A percentile compares a stretch with the other conserved stretches of the same genome.
These are phyloP conservation scores for Nepenthes mirabilis DNA, from an alignment of 148 eudicot species.

Conservation along the genomic window DNA sequence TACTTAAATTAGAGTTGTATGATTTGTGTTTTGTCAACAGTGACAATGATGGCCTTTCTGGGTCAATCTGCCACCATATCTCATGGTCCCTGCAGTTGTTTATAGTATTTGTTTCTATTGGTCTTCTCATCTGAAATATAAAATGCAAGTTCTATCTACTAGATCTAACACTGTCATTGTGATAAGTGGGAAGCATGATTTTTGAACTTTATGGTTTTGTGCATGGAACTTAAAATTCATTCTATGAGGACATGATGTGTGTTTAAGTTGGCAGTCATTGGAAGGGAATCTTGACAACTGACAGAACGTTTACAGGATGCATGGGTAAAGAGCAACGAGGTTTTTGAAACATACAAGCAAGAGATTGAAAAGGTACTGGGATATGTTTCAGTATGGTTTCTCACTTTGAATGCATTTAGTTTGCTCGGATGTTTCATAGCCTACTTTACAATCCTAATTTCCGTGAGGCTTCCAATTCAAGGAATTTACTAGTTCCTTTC, in stretches of 20 bases:
- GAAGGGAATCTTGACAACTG: conserved; percentile 3
- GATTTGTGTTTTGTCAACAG: background rate
- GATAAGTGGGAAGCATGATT: no score
- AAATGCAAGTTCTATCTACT: no score
- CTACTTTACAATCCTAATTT: background rate
- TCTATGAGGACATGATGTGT: background rate
- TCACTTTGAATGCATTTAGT: conserved; percentile 6
- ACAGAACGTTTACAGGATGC: conserved; percentile 59
- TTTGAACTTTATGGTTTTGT: no score
- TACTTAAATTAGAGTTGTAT: background rate
- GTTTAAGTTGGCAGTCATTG: background rate
- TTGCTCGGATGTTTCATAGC: background rate
- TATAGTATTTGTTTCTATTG: no score
- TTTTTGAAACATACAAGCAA: conserved; percentile 90
- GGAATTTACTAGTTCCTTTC: background rate
- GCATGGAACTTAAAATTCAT: background rate
- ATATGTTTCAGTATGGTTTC: background rate
- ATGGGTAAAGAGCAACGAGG: conserved; percentile 87
- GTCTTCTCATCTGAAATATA: no score
- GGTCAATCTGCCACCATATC: no score
- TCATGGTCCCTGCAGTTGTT: no score
- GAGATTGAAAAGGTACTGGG: conserved; percentile 82
- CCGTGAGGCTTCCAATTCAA: background rate
- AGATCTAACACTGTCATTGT: no score
- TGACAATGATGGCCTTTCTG: background rate